Percentiles rank a stretch among this genome's conserved stretches.
Evolutionary conservation across 495 filamentous ascomycete genomes (phyloP).

Genomic region (Chaetomium fimeti): DNA sequence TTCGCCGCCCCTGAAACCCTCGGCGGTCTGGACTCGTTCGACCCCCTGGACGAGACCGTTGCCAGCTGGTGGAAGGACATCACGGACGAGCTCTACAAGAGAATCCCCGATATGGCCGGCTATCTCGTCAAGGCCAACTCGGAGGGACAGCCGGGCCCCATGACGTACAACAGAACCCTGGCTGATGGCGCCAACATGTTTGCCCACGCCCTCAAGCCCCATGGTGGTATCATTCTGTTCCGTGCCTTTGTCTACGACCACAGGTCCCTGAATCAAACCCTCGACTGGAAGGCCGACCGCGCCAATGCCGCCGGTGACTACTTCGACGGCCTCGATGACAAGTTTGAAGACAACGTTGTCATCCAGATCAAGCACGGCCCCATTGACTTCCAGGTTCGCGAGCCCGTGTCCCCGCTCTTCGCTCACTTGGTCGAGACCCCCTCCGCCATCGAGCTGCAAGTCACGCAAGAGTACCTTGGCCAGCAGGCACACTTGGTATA

Average conservation of each 20-base stretch:
- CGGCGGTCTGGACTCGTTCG: constrained; percentile 59
- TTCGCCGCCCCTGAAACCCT: constrained; percentile 62
- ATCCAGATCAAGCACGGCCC: constrained; percentile 74
- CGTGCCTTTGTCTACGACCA: constrained; percentile 72
- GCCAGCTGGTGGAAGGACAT: constrained; percentile 61
- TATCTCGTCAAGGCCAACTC: constrained; percentile 72
- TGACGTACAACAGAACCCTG: constrained; percentile 68
- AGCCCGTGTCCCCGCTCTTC: constrained; percentile 67
- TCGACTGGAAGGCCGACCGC: constrained; percentile 63
- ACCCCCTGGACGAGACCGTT: constrained; percentile 61
- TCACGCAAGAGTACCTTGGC: constrained; percentile 69
- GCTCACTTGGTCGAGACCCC: constrained; percentile 59
- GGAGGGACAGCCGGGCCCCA: constrained; percentile 70
- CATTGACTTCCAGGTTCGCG: constrained; percentile 75
- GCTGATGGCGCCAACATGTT: constrained; percentile 70
- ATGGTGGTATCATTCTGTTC: constrained; percentile 70
- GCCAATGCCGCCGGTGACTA: constrained; percentile 68
- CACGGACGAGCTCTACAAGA: constrained; percentile 57
- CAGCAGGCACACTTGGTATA: constrained; percentile 71
- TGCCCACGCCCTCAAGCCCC: constrained; percentile 56
- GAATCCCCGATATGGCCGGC: constrained; percentile 65
- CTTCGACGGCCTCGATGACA: constrained; percentile 62
- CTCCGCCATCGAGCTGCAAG: constrained; percentile 62
- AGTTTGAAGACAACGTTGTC: constrained; percentile 68
- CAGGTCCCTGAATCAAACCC: constrained; percentile 47